These are phyloP conservation scores for Pyrenophora tritici-repentis DNA, from an alignment of 2,329 filamentous ascomycete genomes.

Conservation along the genomic window DNA sequence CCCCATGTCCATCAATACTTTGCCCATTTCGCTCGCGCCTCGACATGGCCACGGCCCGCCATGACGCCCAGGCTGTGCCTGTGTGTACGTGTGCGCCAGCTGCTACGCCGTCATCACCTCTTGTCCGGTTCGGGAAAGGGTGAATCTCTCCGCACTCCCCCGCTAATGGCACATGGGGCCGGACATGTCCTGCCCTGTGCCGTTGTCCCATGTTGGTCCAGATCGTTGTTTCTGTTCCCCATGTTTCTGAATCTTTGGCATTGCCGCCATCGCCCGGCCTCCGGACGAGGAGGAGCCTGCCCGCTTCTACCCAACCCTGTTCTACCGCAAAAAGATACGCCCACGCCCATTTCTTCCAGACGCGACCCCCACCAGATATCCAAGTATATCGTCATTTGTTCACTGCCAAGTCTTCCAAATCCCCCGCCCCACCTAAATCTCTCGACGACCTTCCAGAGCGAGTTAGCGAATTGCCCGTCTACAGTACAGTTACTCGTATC, in stretches of 20 bases:
- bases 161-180: conserved; percentile 5
- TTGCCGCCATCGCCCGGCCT: background rate
- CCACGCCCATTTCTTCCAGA: background rate
- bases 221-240: background rate
- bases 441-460: conserved; percentile 38
- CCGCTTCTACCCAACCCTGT: background rate
- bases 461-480: conserved; percentile 30
- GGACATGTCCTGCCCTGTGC: conserved; percentile 11
- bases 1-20: background rate
- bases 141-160: conserved; percentile 8
- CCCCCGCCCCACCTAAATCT: conserved; percentile 20
- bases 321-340: conserved; percentile 5
- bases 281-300: background rate
- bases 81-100: background rate
- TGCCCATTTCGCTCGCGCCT: background rate
- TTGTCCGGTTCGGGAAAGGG: background rate
- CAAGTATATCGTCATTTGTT: conserved; percentile 28
- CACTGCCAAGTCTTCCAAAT: conserved; percentile 28
- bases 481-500: conserved; percentile 10
- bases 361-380: conserved; percentile 2
- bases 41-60: background rate
- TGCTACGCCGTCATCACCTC: no score
- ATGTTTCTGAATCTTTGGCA: background rate
- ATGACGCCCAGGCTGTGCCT: background rate
- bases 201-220: background rate